Conservation (phyloP, 768 basidiomycete species). For the Pleurotus cornucopiae region DNA sequence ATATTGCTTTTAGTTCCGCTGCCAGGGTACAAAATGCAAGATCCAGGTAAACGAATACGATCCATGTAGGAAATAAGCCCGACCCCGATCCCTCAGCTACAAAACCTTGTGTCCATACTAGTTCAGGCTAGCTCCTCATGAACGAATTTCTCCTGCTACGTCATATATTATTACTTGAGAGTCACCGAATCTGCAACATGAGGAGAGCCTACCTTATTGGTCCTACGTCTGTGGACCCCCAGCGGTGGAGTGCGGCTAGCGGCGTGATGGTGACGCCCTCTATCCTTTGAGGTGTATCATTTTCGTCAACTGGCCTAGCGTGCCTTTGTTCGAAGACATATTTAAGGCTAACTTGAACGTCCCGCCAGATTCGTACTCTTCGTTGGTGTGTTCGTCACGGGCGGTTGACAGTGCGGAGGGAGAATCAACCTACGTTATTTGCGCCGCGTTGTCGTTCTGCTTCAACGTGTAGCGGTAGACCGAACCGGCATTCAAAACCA, state of each 20-base stretch:
- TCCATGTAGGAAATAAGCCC: not conserved
- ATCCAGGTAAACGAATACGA: not conserved
- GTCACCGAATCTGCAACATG: not conserved
- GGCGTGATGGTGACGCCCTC: not conserved
- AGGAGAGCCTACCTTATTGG: not conserved
- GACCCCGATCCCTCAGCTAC: not conserved
- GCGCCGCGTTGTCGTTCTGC: slow-evolving; percentile 32
- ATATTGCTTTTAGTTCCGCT: not conserved
- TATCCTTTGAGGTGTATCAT: not conserved
- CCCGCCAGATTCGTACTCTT: slow-evolving; percentile 44
- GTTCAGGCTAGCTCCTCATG: not conserved
- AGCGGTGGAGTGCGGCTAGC: not conserved
- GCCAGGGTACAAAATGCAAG: slow-evolving; percentile 7
- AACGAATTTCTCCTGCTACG: not conserved
- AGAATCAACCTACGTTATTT: slow-evolving; percentile 37
- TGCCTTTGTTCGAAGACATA: slow-evolving; percentile 16
- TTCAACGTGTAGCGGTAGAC: slow-evolving; percentile 44
- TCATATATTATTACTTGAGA: not conserved
- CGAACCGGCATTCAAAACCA: slow-evolving; percentile 45
- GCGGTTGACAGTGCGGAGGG: not conserved
- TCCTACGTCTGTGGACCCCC: not conserved
- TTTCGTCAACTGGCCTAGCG: not conserved
- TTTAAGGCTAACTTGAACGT: slow-evolving; percentile 30
- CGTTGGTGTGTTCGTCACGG: not conserved
- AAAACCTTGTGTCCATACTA: not conserved